A percentile compares a stretch with the other conserved stretches of the same genome.
These are phyloP conservation scores for Botrytis byssoidea DNA, from an alignment of 2,329 filamentous ascomycete species.

Conservation along the genomic window DNA sequence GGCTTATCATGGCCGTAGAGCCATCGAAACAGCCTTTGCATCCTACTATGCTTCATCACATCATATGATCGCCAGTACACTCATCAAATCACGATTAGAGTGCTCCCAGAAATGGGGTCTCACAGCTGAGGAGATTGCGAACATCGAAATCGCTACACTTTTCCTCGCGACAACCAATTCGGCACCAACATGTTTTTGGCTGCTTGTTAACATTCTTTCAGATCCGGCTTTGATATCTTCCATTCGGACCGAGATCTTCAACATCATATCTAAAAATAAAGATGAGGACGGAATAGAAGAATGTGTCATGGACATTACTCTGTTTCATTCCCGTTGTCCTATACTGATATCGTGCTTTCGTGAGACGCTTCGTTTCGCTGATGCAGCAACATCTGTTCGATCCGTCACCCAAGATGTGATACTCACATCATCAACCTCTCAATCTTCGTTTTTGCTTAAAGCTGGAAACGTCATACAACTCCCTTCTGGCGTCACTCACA, in stretches of 20 bases:
- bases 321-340: conserved; percentile 43
- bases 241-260: conserved; percentile 39
- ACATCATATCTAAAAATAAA: conserved; percentile 20
- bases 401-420: conserved; percentile 45
- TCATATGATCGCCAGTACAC: conserved; percentile 35
- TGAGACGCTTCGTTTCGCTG: conserved; percentile 46
- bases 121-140: conserved; percentile 36
- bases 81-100: conserved; percentile 37
- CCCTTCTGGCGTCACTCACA: conserved; percentile 45
- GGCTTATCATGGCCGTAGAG: conserved; percentile 40
- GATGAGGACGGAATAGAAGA: conserved; percentile 18
- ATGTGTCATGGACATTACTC: conserved; percentile 27
- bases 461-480: conserved; percentile 47
- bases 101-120: conserved; percentile 39
- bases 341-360: conserved; percentile 47
- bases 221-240: conserved; percentile 35
- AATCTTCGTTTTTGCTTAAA: conserved; percentile 44
- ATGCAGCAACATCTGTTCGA: conserved; percentile 43
- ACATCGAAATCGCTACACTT: conserved; percentile 40
- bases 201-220: conserved; percentile 40
- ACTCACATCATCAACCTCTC: conserved; percentile 36
- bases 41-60: conserved; percentile 36
- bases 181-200: conserved; percentile 44
- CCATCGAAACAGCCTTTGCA: conserved; percentile 41
- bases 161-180: conserved; percentile 42